A percentile compares a stretch with the other conserved stretches of the same genome.
Evolutionary conservation across 2,329 filamentous ascomycete genomes (phyloP).

Genomic region (Cadophora luteo-olivacea): DNA sequence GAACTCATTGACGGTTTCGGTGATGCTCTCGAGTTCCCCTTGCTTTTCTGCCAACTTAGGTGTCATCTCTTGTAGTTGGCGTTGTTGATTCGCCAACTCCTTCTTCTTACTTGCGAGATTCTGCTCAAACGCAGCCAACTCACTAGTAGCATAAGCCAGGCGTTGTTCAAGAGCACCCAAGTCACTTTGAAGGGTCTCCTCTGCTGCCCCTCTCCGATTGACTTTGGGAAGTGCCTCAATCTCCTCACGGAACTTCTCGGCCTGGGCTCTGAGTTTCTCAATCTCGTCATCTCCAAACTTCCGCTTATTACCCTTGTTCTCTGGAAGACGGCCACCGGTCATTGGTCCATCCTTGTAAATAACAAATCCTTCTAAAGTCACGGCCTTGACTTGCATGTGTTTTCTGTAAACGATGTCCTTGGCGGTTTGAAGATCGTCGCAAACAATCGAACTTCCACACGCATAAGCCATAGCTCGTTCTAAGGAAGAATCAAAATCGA

Average conservation of each 20-base stretch:
- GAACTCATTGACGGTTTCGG: constrained; percentile 60
- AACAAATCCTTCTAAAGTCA: constrained; percentile 92
- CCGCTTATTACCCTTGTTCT: constrained; percentile 76
- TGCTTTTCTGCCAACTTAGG: constrained; percentile 80
- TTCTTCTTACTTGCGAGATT: constrained; percentile 86
- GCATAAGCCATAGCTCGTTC: constrained; percentile 95
- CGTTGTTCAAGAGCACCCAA: constrained; percentile 81
- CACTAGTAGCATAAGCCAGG: constrained; percentile 73
- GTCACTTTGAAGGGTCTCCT: constrained; percentile 83
- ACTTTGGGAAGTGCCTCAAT: constrained; percentile 81
- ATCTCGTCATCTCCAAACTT: constrained; percentile 91
- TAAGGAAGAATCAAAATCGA: constrained; percentile 87
- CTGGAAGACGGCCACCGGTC: constrained; percentile 88
- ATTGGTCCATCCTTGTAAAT: constrained; percentile 97
- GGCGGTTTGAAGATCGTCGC: constrained; percentile 84
- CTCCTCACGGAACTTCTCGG: constrained; percentile 77
- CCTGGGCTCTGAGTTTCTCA: constrained; percentile 79
- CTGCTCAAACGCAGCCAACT: constrained; percentile 78
- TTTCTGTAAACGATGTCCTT: constrained; percentile 89
- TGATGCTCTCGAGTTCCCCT: constrained; percentile 68
- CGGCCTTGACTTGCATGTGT: constrained; percentile 86
- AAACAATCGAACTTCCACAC: constrained; percentile 93
- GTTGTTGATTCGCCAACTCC: constrained; percentile 76
- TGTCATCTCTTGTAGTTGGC: constrained; percentile 75
- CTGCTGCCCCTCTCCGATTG: constrained; percentile 76